A percentile compares a stretch with the other conserved stretches of the same genome.
phyloP scores from a whole-genome alignment of 2,329 filamentous ascomycete genomes.

The Cryphonectria naterciae region DNA sequence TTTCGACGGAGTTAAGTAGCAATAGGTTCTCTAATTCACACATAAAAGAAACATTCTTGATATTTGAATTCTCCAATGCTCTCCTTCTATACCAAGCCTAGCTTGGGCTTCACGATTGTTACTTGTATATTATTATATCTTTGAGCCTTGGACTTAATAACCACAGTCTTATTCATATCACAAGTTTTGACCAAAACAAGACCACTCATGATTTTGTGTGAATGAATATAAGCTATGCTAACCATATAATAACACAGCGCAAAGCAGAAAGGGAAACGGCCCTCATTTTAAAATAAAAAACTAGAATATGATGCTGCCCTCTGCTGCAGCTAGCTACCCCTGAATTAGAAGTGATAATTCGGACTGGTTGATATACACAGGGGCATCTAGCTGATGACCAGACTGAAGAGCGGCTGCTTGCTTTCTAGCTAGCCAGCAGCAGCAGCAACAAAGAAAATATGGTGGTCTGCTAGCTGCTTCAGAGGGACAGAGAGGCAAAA shows the following conservation, averaged over 20 bases:
- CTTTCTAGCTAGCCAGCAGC: conserved; percentile 12
- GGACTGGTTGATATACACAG: conserved; percentile 24
- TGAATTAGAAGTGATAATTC: conserved; percentile 26
- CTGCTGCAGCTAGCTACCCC: conserved; percentile 24
- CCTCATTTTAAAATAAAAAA: background rate
- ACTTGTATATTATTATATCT: too few species aligned
- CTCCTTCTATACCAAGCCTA: background rate
- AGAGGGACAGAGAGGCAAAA: background rate
- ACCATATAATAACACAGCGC: conserved; percentile 3
- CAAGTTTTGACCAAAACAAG: background rate
- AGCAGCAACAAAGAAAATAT: conserved; percentile 1
- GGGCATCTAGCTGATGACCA: background rate
- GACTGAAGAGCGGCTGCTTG: background rate
- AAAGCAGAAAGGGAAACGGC: conserved; percentile 7
- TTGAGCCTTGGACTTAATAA: too few species aligned
- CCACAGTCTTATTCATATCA: background rate
- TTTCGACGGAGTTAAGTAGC: background rate
- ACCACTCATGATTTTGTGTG: background rate
- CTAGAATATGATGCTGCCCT: conserved; percentile 12
- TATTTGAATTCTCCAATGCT: background rate
- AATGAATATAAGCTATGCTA: background rate
- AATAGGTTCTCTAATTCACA: background rate
- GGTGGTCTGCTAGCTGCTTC: background rate
- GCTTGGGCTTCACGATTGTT: background rate
- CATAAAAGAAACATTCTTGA: background rate